phyloP scores from a whole-genome alignment of 2,329 filamentous ascomycete genomes.

The Colletotrichum lupini region DNA sequence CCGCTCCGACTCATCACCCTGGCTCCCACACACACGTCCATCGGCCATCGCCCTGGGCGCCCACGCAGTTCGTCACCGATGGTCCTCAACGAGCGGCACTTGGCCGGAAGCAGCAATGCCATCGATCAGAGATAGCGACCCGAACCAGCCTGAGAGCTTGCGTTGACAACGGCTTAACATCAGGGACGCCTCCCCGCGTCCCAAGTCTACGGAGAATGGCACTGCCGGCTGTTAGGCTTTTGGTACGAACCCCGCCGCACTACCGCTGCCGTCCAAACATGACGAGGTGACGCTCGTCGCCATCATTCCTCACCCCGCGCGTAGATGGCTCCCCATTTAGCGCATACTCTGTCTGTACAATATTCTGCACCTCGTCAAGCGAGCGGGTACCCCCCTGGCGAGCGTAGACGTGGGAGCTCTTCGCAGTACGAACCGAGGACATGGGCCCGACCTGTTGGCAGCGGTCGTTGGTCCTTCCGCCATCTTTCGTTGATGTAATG shows the following conservation, averaged over 20 bases:
- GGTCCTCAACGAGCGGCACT: background rate
- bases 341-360: background rate
- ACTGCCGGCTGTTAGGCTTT: constrained; percentile 2
- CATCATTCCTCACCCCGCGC: constrained; percentile 11
- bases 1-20: constrained; percentile 19
- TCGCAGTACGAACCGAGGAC: constrained; percentile 5
- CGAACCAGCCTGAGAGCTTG: background rate
- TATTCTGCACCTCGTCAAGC: background rate
- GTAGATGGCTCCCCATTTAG: background rate
- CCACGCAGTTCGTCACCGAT: background rate
- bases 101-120: constrained; percentile 3
- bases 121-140: background rate
- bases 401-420: background rate
- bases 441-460: constrained; percentile 4
- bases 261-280: constrained; percentile 1
- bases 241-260: background rate
- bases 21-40: background rate
- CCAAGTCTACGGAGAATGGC: background rate
- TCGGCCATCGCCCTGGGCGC: background rate
- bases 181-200: background rate
- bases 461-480: background rate
- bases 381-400: background rate
- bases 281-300: constrained; percentile 6
- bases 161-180: constrained; percentile 10
- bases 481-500: constrained; percentile 14